phyloP scores from a whole-genome alignment of 768 basidiomycete species.

The Favolaschia claudopus region DNA sequence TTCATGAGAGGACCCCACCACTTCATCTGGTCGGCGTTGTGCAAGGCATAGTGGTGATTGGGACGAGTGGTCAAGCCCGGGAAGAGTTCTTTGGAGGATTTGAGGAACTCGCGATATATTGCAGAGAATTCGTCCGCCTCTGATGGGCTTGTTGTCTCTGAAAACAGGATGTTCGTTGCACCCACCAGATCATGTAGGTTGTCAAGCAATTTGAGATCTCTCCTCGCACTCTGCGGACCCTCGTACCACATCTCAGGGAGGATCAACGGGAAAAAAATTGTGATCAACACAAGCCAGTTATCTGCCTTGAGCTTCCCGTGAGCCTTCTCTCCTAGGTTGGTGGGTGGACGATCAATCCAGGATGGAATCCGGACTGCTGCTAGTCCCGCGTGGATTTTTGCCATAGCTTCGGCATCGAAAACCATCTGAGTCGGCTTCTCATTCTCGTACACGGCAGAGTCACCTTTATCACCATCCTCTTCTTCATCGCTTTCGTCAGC shows the following conservation, averaged over 20 bases:
- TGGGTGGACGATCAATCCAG: conserved; percentile 36
- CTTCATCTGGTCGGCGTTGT: conserved; percentile 35
- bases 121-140: conserved; percentile 31
- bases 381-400: too few relatives aligned
- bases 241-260: conserved; percentile 38
- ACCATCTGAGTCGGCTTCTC: too few relatives aligned
- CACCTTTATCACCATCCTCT: too few relatives aligned
- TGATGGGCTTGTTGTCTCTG: conserved; percentile 30
- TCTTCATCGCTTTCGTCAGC: too few relatives aligned
- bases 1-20: conserved; percentile 39
- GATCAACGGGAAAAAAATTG: conserved; percentile 36
- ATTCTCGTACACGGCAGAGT: too few relatives aligned
- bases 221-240: background rate
- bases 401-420: too few relatives aligned
- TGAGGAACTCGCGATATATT: conserved; percentile 33
- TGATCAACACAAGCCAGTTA: conserved; percentile 36
- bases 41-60: conserved; percentile 45
- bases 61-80: conserved; percentile 30
- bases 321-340: conserved; percentile 37
- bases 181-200: conserved; percentile 35
- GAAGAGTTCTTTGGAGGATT: conserved; percentile 29
- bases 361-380: too few relatives aligned
- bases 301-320: conserved; percentile 46
- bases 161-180: conserved; percentile 35
- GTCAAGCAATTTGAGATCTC: conserved; percentile 19